A percentile compares a stretch with the other conserved stretches of the same genome.
These are phyloP conservation scores for Rhynchospora pubera DNA, from an alignment of 176 grass and related monocot species.

Conservation along the genomic window DNA sequence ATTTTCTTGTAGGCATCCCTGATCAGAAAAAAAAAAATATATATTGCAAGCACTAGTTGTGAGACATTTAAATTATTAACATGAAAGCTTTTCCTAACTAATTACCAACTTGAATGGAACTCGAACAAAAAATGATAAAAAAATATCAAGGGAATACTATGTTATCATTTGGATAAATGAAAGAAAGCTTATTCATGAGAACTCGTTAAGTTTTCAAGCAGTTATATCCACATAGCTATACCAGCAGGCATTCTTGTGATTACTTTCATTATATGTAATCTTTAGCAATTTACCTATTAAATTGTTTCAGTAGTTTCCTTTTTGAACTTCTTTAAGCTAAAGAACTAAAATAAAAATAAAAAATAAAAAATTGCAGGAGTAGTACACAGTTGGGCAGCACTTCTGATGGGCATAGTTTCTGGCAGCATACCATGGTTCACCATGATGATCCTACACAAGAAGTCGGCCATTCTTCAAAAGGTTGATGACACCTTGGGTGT, in stretches of 20 bases:
- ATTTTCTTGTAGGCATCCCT: background rate
- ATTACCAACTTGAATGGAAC: no score
- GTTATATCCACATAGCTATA: background rate
- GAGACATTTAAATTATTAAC: background rate
- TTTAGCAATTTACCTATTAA: no score
- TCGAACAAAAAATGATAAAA: no score
- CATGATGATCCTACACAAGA: slow-evolving; percentile 90
- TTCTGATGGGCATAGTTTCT: slow-evolving; percentile 51
- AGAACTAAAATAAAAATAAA: background rate
- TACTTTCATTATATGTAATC: background rate
- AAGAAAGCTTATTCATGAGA: background rate
- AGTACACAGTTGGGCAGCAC: slow-evolving; percentile 61
- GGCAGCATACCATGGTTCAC: slow-evolving; percentile 79
- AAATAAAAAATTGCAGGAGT: slow-evolving; percentile 42
- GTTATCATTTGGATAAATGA: no score
- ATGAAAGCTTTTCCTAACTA: background rate
- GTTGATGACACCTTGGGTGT: slow-evolving; percentile 68
- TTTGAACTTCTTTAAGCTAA: background rate
- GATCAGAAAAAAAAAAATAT: no score
- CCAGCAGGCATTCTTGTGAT: background rate
- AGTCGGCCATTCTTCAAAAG: slow-evolving; percentile 40
- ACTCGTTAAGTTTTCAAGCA: background rate
- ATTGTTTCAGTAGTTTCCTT: no score
- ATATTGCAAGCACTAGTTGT: no score
- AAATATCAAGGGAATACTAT: no score